phyloP scores from a whole-genome alignment of 306 rosid species.

The Dalbergia oliveri region DNA sequence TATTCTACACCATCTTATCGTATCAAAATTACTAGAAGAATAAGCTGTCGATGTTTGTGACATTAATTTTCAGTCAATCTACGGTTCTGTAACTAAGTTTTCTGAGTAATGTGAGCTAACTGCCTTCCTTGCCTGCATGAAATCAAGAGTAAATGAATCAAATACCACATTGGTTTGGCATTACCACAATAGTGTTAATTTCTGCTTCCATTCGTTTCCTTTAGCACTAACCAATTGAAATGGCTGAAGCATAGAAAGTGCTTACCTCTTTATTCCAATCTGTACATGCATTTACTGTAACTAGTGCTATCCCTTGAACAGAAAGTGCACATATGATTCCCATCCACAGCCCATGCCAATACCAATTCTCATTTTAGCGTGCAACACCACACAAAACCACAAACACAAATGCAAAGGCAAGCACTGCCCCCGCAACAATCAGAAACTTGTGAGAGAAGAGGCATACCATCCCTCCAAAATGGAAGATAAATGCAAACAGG shows the following conservation, averaged over 20 bases:
- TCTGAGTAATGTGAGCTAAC: conserved; percentile 27
- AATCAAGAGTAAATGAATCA: conserved; percentile 21
- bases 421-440: not conserved
- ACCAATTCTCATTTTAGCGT: conserved; percentile 11
- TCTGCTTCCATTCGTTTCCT: not conserved
- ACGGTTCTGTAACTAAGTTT: conserved; percentile 35
- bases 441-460: conserved; percentile 24
- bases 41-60: not conserved
- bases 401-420: not conserved
- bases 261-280: conserved; percentile 63
- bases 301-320: conserved; percentile 60
- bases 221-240: not conserved
- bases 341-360: conserved; percentile 67
- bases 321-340: conserved; percentile 70
- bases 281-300: conserved; percentile 49
- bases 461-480: conserved; percentile 67
- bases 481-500: conserved; percentile 62
- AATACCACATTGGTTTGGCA: not conserved
- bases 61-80: conserved; percentile 3
- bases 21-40: not conserved
- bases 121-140: conserved; percentile 61
- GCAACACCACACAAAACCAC: not conserved
- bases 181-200: not conserved
- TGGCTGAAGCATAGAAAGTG: not conserved
- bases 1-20: not conserved